These are phyloP conservation scores for Pugionium cornutum DNA, from an alignment of 345 rosid genomes.

Conservation along the genomic window DNA sequence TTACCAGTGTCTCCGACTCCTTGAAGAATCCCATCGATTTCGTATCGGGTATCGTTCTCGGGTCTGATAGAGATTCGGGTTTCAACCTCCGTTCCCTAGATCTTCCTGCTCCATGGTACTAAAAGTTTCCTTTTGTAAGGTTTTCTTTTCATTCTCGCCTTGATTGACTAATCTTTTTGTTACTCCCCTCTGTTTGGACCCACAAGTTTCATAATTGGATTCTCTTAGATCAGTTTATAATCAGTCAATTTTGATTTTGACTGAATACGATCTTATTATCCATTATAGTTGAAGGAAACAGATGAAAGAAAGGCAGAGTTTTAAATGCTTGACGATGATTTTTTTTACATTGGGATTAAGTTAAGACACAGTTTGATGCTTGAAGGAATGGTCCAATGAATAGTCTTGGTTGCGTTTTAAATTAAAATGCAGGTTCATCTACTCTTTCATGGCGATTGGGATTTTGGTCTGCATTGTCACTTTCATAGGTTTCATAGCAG, in stretches of 20 bases:
- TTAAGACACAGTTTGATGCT: constrained; percentile 13
- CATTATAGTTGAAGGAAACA: not conserved
- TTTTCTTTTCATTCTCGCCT: not conserved
- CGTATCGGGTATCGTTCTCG: constrained; percentile 45
- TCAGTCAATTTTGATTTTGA: constrained; percentile 6
- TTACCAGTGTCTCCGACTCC: constrained; percentile 16
- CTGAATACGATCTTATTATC: not conserved
- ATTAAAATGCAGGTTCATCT: constrained; percentile 80
- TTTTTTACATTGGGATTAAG: not conserved
- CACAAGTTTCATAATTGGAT: not conserved
- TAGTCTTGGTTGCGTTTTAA: not conserved
- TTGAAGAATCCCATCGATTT: constrained; percentile 32
- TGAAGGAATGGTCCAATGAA: constrained; percentile 10
- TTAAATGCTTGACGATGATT: constrained; percentile 2
- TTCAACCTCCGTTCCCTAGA: constrained; percentile 52
- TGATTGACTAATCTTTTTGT: not conserved
- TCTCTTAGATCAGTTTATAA: not conserved
- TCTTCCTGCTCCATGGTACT: constrained; percentile 93
- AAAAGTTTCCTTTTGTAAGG: constrained; percentile 27
- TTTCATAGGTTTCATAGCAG: constrained; percentile 86
- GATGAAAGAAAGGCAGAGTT: constrained; percentile 7
- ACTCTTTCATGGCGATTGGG: constrained; percentile 89
- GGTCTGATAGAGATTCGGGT: constrained; percentile 45
- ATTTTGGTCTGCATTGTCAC: constrained; percentile 65
- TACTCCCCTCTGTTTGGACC: not conserved